phyloP scores from a whole-genome alignment of 768 basidiomycete genomes.

The Asterophora parasitica region DNA sequence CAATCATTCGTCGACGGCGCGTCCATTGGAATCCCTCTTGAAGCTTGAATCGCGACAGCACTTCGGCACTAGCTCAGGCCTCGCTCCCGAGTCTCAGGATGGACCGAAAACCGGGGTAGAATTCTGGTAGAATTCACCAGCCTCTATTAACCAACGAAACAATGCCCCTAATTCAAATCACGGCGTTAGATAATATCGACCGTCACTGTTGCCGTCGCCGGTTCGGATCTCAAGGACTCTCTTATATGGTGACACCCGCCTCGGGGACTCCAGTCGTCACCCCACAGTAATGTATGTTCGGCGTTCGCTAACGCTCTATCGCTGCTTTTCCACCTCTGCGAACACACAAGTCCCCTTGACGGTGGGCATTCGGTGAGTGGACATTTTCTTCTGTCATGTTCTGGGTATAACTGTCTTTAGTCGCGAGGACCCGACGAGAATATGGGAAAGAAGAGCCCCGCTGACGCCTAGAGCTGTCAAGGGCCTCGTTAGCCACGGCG shows the following conservation, averaged over 20 bases:
- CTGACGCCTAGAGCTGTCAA: slow-evolving; percentile 73
- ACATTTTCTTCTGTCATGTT: not conserved
- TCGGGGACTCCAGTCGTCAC: not conserved
- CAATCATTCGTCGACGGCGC: slow-evolving; percentile 10
- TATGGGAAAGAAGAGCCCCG: slow-evolving; percentile 87
- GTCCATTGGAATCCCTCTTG: no score
- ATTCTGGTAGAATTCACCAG: not conserved
- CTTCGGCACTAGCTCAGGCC: not conserved
- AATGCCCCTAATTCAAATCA: slow-evolving; percentile 5
- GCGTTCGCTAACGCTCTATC: not conserved
- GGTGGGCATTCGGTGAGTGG: slow-evolving; percentile 28
- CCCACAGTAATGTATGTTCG: slow-evolving; percentile 6
- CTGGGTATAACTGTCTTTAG: slow-evolving; percentile 23
- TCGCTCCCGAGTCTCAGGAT: not conserved
- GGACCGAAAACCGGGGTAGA: slow-evolving; percentile 1
- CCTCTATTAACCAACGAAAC: slow-evolving; percentile 1
- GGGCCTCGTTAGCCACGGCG: slow-evolving; percentile 52
- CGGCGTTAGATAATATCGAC: slow-evolving; percentile 13
- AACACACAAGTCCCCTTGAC: slow-evolving; percentile 17
- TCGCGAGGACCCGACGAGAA: slow-evolving; percentile 71
- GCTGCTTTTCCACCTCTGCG: slow-evolving; percentile 5
- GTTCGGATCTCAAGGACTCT: slow-evolving; percentile 13
- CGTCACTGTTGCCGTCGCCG: slow-evolving; percentile 4
- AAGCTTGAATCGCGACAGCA: no score
- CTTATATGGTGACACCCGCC: slow-evolving; percentile 4